A percentile compares a stretch with the other conserved stretches of the same genome.
phyloP scores from a whole-genome alignment of 768 basidiomycete genomes.

The Boletus fagicola region DNA sequence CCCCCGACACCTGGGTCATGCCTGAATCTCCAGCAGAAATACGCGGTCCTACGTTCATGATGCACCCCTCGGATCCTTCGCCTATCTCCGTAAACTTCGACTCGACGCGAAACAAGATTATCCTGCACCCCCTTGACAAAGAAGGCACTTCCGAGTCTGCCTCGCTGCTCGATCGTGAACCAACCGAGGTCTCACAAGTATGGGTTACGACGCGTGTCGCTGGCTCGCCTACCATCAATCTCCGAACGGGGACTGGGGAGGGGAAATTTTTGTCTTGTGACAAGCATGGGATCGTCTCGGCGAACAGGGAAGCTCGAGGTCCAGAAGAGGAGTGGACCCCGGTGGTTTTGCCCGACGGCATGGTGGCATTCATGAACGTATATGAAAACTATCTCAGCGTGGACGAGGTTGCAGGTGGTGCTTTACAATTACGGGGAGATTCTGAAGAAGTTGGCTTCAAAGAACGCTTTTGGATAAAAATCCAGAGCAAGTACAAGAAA shows the following conservation, averaged over 20 bases:
- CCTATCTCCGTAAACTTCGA: slow-evolving; percentile 78
- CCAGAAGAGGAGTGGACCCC: slow-evolving; percentile 95
- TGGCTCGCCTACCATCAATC: slow-evolving; percentile 79
- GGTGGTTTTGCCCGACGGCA: slow-evolving; percentile 75
- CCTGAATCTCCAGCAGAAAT: slow-evolving; percentile 72
- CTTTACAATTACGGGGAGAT: slow-evolving; percentile 76
- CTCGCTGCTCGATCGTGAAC: slow-evolving; percentile 61
- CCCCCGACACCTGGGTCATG: slow-evolving; percentile 76
- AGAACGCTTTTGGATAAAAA: slow-evolving; percentile 86
- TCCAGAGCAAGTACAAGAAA: slow-evolving; percentile 85
- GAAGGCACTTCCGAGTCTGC: slow-evolving; percentile 46
- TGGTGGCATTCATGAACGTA: slow-evolving; percentile 84
- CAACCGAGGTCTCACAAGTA: slow-evolving; percentile 82
- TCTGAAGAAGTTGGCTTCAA: slow-evolving; percentile 81
- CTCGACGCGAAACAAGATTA: slow-evolving; percentile 68
- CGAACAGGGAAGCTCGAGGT: slow-evolving; percentile 85
- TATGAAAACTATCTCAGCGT: slow-evolving; percentile 86
- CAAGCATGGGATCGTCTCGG: slow-evolving; percentile 77
- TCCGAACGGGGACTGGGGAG: slow-evolving; percentile 83
- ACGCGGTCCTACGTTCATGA: slow-evolving; percentile 83
- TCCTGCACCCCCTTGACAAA: slow-evolving; percentile 64
- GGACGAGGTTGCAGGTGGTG: slow-evolving; percentile 85
- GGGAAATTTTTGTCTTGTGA: slow-evolving; percentile 91
- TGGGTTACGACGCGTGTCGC: slow-evolving; percentile 90
- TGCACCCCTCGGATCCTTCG: slow-evolving; percentile 77